phyloP scores from a whole-genome alignment of 176 grass and related monocot species.

The Carex cristatella region DNA sequence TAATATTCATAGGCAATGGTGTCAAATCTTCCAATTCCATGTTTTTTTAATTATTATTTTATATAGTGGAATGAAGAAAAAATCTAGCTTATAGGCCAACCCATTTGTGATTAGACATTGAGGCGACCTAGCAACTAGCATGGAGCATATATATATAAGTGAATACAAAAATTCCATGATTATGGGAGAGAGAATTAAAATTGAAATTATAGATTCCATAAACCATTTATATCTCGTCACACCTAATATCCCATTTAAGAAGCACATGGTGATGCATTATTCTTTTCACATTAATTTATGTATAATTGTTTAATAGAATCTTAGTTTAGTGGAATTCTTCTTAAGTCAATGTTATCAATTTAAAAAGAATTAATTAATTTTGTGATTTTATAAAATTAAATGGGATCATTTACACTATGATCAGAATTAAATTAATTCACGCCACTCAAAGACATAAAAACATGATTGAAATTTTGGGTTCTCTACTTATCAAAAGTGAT shows the following conservation, averaged over 20 bases:
- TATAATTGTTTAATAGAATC: constrained; percentile 41
- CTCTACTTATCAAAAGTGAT: no score
- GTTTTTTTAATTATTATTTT: neutral
- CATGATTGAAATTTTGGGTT: neutral
- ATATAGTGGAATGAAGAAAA: neutral
- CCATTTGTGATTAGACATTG: constrained; percentile 8
- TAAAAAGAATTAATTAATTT: constrained; percentile 14
- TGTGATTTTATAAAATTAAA: constrained; percentile 17
- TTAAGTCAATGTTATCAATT: constrained; percentile 7
- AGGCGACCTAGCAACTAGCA: constrained; percentile 2
- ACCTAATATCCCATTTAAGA: neutral
- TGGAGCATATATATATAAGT: neutral
- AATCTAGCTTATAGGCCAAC: neutral
- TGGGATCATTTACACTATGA: neutral
- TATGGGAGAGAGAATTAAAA: constrained; percentile 33
- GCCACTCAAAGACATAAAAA: neutral
- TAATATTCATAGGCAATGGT: no score
- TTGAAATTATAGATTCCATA: constrained; percentile 36
- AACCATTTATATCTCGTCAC: constrained; percentile 28
- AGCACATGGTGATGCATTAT: neutral
- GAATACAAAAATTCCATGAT: constrained; percentile 25
- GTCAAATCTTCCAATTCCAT: neutral
- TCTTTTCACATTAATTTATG: constrained; percentile 19
- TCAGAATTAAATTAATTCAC: neutral
- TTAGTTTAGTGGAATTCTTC: constrained; percentile 27